Conservation (phyloP, 345 rosid species). For the Citrus mangshanensis region DNA sequence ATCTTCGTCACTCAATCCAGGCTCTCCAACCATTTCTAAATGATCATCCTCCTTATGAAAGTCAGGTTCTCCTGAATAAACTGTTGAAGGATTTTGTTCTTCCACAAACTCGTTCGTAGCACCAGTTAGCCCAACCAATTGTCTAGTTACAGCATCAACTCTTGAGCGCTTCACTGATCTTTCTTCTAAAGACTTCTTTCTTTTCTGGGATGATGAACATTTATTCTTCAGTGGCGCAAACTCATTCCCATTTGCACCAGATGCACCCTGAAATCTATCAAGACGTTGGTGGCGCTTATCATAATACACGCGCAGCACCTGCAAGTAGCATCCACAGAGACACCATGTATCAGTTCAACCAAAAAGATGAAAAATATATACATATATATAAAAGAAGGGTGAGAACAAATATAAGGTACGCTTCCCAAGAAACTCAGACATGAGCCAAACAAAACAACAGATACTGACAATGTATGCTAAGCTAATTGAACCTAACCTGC, state of each 20-base stretch:
- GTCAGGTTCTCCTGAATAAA: slow-evolving; percentile 33
- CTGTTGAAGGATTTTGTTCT: slow-evolving; percentile 21
- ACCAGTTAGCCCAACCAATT: slow-evolving; percentile 24
- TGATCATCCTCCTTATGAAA: slow-evolving; percentile 31
- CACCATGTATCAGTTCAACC: slow-evolving; percentile 1
- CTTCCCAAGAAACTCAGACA: not conserved
- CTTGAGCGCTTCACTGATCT: slow-evolving; percentile 31
- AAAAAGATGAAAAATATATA: not conserved
- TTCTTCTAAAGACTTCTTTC: slow-evolving; percentile 44
- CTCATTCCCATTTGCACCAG: slow-evolving; percentile 28
- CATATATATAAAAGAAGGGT: not conserved
- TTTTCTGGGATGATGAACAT: slow-evolving; percentile 44
- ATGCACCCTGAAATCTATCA: slow-evolving; percentile 32
- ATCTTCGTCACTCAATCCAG: slow-evolving; percentile 40
- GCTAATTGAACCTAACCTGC: slow-evolving; percentile 54
- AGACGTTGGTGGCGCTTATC: slow-evolving; percentile 55
- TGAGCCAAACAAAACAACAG: not conserved
- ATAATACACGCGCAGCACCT: slow-evolving; percentile 85
- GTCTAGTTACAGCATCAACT: slow-evolving; percentile 32
- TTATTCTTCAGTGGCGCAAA: slow-evolving; percentile 22
- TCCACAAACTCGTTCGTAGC: slow-evolving; percentile 20
- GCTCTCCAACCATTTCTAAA: slow-evolving; percentile 31
- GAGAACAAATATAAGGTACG: not conserved
- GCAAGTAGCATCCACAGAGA: slow-evolving; percentile 20
- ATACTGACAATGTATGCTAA: not conserved